Evolutionary conservation across 352 stramenopile species (phyloP), one percentile per base, ranked within the genome.

Genomic region (Thalassiosira mediterranea): DNA sequence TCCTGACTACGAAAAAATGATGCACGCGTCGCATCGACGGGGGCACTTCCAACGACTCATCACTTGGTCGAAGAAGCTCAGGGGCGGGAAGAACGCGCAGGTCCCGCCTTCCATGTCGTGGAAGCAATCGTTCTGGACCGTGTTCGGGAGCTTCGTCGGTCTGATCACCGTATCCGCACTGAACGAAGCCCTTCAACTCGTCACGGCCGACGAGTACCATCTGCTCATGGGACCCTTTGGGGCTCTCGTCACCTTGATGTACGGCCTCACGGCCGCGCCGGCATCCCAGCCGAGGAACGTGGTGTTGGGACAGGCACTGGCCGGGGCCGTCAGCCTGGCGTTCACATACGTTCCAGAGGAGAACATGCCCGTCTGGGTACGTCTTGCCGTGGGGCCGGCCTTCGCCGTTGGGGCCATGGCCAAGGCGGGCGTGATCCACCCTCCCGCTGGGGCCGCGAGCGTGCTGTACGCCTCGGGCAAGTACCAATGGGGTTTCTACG

Each of bases 241-340:
- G 19, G 79, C 79, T n/a, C 37, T 87, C 0, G 68, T 84, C 51
- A 80, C 63, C 25, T 47, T 87, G 7, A 63, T 75, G 19, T 87
- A 72, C 61, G 63, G 63, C 19, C 34, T 87, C 5, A 82, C 74
- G 10, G 48, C 63, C 28, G 79, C 79, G 46, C 79, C 79, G 1
- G 79, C 79, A 32, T 84, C 79, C 7, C 79, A 87, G 53, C 79
- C 79, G n/a, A 58, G 79, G 11, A 84, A 79, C 64, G 64, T 52
- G 10, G 54, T 87, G 3, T 48, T 63, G 15, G 79, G 79, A 5
- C 79, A 84, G 38, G 15, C 48, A 0, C 13, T 82, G 4, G 52
- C 52, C 19, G 23, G 44, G 23, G 40, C 44, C 11, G 53, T 83
- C 17, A 42, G 40, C 67, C 28, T 71, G 21, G 8, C 1, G 19